A percentile compares a stretch with the other conserved stretches of the same genome.
Evolutionary conservation across 2,329 filamentous ascomycete genomes (phyloP).

Genomic region (Cladorrhinum sp.): DNA sequence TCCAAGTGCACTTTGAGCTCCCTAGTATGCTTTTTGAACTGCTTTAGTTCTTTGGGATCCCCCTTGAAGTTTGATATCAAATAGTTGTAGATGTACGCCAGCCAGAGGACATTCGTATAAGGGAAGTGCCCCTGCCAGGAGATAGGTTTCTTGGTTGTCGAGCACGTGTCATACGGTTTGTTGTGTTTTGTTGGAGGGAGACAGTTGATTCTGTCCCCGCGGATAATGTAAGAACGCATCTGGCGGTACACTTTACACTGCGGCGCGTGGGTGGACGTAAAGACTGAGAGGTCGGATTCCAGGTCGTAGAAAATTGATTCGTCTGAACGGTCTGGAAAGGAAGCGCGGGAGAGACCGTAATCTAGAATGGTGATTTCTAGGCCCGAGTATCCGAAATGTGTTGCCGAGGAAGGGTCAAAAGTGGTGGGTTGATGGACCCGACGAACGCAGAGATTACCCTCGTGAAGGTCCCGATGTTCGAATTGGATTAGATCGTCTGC

Average conservation of each 20-base stretch:
- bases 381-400: slow-evolving; percentile 56
- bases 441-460: slow-evolving; percentile 61
- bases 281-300: slow-evolving; percentile 58
- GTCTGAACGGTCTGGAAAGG: slow-evolving; percentile 3
- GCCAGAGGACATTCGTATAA: slow-evolving; percentile 65
- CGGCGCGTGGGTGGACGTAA: slow-evolving; percentile 56
- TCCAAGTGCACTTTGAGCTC: slow-evolving; percentile 55
- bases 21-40: slow-evolving; percentile 47
- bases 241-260: slow-evolving; percentile 62
- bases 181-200: slow-evolving; percentile 47
- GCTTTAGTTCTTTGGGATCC: slow-evolving; percentile 42
- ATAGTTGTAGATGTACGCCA: slow-evolving; percentile 60
- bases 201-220: slow-evolving; percentile 46
- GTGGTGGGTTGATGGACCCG: slow-evolving; percentile 37
- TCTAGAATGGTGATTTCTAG: slow-evolving; percentile 64
- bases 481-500: slow-evolving; percentile 59
- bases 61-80: slow-evolving; percentile 47
- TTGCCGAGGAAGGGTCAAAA: slow-evolving; percentile 29
- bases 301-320: slow-evolving; percentile 46
- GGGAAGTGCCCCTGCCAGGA: slow-evolving; percentile 55
- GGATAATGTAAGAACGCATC: slow-evolving; percentile 57
- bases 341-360: slow-evolving; percentile 62
- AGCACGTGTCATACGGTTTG: no score
- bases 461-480: slow-evolving; percentile 65
- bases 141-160: slow-evolving; percentile 37